phyloP scores from a whole-genome alignment of 1,284 basidiomycete species.

The Tylopilus sp. region DNA sequence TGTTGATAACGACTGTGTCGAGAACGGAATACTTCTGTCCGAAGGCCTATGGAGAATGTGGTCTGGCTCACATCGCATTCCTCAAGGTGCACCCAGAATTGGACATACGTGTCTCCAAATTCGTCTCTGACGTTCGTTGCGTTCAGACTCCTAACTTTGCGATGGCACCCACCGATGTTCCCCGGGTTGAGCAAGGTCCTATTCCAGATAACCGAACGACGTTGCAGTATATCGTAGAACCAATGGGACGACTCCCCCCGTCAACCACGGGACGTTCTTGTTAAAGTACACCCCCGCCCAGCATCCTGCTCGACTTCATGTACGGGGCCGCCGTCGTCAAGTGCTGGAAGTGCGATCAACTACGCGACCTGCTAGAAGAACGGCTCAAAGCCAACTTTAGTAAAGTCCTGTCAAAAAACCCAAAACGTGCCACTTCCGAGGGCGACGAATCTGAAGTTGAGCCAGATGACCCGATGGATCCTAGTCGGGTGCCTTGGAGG shows the following conservation, averaged over 20 bases:
- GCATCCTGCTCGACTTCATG: neutral
- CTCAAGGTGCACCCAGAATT: neutral
- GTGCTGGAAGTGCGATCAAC: neutral
- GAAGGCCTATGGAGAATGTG: neutral
- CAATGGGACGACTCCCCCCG: rapidly evolving
- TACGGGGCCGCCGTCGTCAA: neutral
- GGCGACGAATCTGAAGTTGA: neutral
- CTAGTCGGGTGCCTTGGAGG: neutral
- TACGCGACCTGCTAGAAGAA: neutral
- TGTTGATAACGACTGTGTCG: neutral
- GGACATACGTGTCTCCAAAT: neutral
- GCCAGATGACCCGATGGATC: neutral
- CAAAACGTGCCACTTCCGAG: neutral
- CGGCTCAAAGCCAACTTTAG: neutral
- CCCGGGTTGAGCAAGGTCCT: neutral
- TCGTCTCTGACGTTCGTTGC: neutral
- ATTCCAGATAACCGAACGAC: neutral
- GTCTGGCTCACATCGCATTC: neutral
- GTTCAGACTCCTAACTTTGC: neutral
- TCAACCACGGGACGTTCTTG: neutral
- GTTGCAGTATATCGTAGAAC: neutral
- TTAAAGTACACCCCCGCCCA: neutral
- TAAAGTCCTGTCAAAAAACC: neutral
- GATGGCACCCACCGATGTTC: neutral
- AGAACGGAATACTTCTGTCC: neutral